Percentiles rank a stretch among this genome's conserved stretches.
These are phyloP conservation scores for Porcisia hertigi DNA, from an alignment of 208 protist genomes.

Conservation along the genomic window DNA sequence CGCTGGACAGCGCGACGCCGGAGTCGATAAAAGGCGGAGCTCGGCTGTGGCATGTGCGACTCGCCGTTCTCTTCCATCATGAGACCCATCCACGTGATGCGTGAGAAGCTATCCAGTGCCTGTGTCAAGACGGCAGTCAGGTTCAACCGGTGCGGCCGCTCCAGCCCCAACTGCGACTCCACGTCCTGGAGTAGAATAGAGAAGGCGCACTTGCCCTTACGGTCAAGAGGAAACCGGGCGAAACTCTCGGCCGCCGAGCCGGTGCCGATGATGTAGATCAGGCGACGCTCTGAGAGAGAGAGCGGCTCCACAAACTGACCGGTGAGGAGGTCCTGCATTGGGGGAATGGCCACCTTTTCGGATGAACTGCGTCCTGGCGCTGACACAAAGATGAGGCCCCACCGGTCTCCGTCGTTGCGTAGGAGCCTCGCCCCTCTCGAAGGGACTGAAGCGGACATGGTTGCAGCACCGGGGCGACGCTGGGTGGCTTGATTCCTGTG, in stretches of 20 bases:
- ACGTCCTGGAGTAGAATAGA: constrained; percentile 88
- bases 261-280: constrained; percentile 88
- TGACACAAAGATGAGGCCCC: constrained; percentile 74
- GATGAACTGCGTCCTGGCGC: constrained; percentile 48
- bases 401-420: constrained; percentile 31
- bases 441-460: constrained; percentile 2
- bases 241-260: constrained; percentile 78
- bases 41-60: constrained; percentile 51
- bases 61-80: constrained; percentile 79
- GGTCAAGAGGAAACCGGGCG: constrained; percentile 63
- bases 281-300: constrained; percentile 61
- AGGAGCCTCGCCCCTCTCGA: constrained; percentile 9
- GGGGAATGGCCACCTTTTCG: constrained; percentile 54
- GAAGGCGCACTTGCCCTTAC: constrained; percentile 73
- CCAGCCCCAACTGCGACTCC: constrained; percentile 75
- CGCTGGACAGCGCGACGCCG: constrained; percentile 74
- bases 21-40: constrained; percentile 57
- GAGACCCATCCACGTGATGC: constrained; percentile 86
- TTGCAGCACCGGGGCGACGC: constrained; percentile 27
- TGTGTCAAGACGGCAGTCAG: constrained; percentile 73
- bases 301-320: constrained; percentile 89
- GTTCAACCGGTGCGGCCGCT: constrained; percentile 51
- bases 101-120: constrained; percentile 82
- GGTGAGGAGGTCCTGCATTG: constrained; percentile 88
- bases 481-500: constrained; percentile 21